Base-by-base conservation (phyloP, 306 rosid genomes). In the Nissolia schottii region DNA sequence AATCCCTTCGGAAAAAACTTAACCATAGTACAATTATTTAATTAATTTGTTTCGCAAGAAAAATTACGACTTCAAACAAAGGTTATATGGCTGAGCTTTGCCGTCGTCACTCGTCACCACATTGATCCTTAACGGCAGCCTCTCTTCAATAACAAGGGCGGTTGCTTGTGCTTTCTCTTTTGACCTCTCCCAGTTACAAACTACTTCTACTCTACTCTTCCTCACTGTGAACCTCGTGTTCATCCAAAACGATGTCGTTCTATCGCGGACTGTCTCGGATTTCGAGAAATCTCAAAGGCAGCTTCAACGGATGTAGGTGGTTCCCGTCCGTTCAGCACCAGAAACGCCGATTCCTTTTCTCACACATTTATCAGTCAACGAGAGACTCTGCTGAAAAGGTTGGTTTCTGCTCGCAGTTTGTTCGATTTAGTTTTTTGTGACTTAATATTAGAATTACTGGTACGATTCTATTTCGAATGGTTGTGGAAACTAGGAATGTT, bases 371-470 rank as follows among this genome's bases (percentile, higher is more conserved):
- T 70, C 85, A 29, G 7, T 70, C 79, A 15, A 70, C 15, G 12
- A 10, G 19, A 37, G 80, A 76, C 55, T 79, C 85, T 51, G 29
- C 83, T 71, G 77, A 37, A 38, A 64, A 86, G 88, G 98, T 90
- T 50, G 31, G 14, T 24, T 50, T 9, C 68, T 45, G 23, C 7
- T 66, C 28, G 0, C 38, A 3, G 22, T 5, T n/a, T 55, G 29
- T 75, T 7, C 27, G 25, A 16, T 70, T 37, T 28, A 75, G 5
- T 56, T 28, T 48, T 8, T 1, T 38, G 54, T 66, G 35, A 10
- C 15, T 61, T 72, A 23, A 24, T 27, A 2, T 16, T 14, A 1
- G 25, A 32, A 3, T 51, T 67, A 77, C 14, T 34, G 27, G 43
- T 5, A 2, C 6, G n/a, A 12, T 3, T 35, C n/a, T 7, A 32